Percentiles rank a stretch among this genome's conserved stretches.
Evolutionary conservation across 352 stramenopile genomes (phyloP).

Genomic region (Phytopythium litorale): DNA sequence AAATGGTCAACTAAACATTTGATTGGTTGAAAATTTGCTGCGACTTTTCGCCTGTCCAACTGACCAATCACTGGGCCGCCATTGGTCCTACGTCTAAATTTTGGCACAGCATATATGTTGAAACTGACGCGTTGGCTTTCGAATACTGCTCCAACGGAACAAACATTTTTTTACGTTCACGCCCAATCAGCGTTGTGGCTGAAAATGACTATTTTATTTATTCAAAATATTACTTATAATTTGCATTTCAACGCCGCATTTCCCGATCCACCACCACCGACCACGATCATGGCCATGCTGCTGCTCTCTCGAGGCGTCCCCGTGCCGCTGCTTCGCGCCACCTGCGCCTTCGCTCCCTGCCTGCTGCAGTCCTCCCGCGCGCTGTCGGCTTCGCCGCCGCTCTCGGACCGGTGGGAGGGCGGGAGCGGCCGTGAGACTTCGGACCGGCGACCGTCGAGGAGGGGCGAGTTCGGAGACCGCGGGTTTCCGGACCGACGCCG

Average conservation of each 20-base stretch:
- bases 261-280: neutral
- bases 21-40: too few species aligned
- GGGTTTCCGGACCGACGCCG: neutral
- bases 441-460: neutral
- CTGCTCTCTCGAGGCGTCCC: neutral
- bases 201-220: too few species aligned
- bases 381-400: slow-evolving; percentile 2
- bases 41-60: too few species aligned
- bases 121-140: too few species aligned
- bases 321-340: neutral
- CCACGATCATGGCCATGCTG: neutral
- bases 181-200: too few species aligned
- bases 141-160: too few species aligned
- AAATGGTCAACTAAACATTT: too few species aligned
- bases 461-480: neutral
- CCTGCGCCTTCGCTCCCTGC: neutral
- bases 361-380: neutral
- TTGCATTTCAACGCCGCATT: neutral
- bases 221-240: too few species aligned
- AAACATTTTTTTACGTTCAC: too few species aligned
- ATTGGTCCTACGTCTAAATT: too few species aligned
- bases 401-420: neutral
- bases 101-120: too few species aligned
- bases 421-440: neutral
- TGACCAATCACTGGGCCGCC: too few species aligned